Percentiles rank a stretch among this genome's conserved stretches.
Evolutionary conservation across 2,329 filamentous ascomycete species (phyloP).

Genomic region (Ascochyta clinopodiicola): DNA sequence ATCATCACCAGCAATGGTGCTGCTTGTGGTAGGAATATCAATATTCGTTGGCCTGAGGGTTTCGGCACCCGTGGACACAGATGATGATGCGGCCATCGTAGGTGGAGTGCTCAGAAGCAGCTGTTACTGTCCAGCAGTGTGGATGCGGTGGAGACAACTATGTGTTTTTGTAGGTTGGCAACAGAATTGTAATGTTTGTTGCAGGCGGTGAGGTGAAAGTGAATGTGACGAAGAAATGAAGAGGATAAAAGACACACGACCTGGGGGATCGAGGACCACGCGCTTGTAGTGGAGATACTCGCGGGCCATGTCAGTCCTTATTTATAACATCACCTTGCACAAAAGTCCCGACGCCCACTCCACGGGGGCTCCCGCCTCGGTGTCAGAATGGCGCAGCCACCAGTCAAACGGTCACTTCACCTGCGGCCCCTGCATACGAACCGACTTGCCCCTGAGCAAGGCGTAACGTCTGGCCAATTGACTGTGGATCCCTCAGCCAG

Average conservation of each 20-base stretch:
- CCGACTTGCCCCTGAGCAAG: slow-evolving; percentile 33
- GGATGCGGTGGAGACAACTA: neutral
- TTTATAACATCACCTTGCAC: slow-evolving; percentile 20
- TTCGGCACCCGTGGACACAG: slow-evolving; percentile 37
- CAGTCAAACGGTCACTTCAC: slow-evolving; percentile 17
- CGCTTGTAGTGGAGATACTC: slow-evolving; percentile 11
- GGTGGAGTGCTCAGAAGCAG: slow-evolving; percentile 3
- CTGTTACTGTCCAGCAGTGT: slow-evolving; percentile 44
- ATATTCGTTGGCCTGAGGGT: slow-evolving; percentile 40
- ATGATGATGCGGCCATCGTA: slow-evolving; percentile 36
- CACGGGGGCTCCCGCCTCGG: slow-evolving; percentile 22
- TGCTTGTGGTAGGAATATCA: slow-evolving; percentile 34
- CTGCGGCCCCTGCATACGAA: slow-evolving; percentile 19
- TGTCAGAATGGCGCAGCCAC: slow-evolving; percentile 17
- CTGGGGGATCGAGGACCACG: slow-evolving; percentile 10
- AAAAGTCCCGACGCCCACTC: slow-evolving; percentile 25
- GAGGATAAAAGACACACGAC: slow-evolving; percentile 11
- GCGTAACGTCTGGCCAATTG: slow-evolving; percentile 34
- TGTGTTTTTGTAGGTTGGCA: slow-evolving; percentile 4
- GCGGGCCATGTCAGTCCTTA: slow-evolving; percentile 16
- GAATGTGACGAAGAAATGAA: slow-evolving; percentile 11
- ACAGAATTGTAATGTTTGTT: neutral
- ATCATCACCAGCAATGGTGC: slow-evolving; percentile 12
- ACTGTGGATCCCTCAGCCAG: slow-evolving; percentile 23
- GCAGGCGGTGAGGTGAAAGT: slow-evolving; percentile 4